Conservation (phyloP, 306 rosid species). For the Quercus aquifolioides region DNA sequence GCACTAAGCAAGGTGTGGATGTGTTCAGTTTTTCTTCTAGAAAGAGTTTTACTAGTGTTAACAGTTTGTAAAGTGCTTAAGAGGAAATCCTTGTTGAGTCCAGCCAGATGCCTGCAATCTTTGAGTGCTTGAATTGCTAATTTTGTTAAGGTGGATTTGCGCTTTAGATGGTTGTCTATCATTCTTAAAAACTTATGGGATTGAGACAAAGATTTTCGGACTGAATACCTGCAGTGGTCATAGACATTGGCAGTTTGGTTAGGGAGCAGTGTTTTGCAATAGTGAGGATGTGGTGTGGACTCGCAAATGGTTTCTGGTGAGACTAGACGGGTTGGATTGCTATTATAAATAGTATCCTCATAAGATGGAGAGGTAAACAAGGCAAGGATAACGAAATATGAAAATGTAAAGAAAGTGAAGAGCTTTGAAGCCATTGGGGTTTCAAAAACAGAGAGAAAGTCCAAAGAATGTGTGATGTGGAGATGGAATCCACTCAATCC, state of each 20-base stretch:
- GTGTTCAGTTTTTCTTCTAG: constrained; percentile 41
- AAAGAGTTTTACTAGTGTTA: constrained; percentile 8
- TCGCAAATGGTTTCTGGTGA: constrained; percentile 40
- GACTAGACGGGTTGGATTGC: constrained; percentile 1
- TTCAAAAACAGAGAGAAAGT: not conserved
- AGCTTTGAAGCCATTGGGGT: constrained; percentile 30
- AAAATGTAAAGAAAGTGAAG: not conserved
- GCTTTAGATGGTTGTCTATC: constrained; percentile 24
- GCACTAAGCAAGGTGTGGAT: constrained; percentile 47
- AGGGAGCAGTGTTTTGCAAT: constrained; percentile 42
- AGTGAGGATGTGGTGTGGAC: constrained; percentile 42
- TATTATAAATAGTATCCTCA: constrained; percentile 1
- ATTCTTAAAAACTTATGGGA: constrained; percentile 23
- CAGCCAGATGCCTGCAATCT: constrained; percentile 44
- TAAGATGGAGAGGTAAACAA: constrained; percentile 4
- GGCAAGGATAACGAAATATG: constrained; percentile 16
- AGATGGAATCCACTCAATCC: no score
- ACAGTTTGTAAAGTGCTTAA: constrained; percentile 17
- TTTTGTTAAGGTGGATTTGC: constrained; percentile 15
- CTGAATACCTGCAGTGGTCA: constrained; percentile 35
- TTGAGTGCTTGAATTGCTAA: constrained; percentile 40
- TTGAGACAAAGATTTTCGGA: constrained; percentile 38
- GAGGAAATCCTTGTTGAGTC: constrained; percentile 40
- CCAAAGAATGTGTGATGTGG: not conserved
- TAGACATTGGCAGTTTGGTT: constrained; percentile 25